Conservation (phyloP, 2,329 filamentous ascomycete species). For the Exophiala oligosperma region DNA sequence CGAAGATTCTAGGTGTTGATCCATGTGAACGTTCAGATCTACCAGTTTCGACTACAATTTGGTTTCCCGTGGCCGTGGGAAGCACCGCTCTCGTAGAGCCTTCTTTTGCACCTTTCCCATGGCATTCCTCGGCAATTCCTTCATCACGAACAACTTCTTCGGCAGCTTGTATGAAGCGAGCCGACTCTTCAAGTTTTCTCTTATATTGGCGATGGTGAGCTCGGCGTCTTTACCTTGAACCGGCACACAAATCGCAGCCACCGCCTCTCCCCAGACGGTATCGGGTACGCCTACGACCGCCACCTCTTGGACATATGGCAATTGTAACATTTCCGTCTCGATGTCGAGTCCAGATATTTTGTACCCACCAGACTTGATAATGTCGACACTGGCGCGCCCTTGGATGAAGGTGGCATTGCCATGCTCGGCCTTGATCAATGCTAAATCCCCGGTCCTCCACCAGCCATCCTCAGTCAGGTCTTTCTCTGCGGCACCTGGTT, state of each 20-base stretch:
- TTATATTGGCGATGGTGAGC: conserved; percentile 30
- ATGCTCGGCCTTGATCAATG: conserved; percentile 4
- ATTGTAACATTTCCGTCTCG: conserved; percentile 45
- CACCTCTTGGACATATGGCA: conserved; percentile 47
- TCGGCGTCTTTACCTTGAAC: neutral
- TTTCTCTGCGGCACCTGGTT: neutral
- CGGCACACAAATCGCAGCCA: conserved; percentile 41
- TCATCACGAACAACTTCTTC: conserved; percentile 42
- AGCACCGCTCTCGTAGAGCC: conserved; percentile 24
- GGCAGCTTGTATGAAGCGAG: conserved; percentile 50
- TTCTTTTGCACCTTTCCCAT: conserved; percentile 53
- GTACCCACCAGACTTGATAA: conserved; percentile 52
- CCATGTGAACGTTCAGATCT: too few species aligned
- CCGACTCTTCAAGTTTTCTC: conserved; percentile 42
- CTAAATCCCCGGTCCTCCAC: conserved; percentile 41
- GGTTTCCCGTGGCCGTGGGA: neutral
- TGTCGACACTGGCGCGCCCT: conserved; percentile 47
- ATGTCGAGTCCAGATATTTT: conserved; percentile 52
- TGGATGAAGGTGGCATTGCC: conserved; percentile 34
- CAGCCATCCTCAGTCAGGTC: neutral
- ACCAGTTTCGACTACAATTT: too few species aligned
- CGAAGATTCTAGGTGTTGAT: too few species aligned
- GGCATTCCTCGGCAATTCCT: conserved; percentile 46
- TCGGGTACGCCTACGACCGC: conserved; percentile 50
- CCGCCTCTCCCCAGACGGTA: conserved; percentile 48